phyloP scores from a whole-genome alignment of 805 yeast genomes.

The Metahyphopichia silvanorum region DNA sequence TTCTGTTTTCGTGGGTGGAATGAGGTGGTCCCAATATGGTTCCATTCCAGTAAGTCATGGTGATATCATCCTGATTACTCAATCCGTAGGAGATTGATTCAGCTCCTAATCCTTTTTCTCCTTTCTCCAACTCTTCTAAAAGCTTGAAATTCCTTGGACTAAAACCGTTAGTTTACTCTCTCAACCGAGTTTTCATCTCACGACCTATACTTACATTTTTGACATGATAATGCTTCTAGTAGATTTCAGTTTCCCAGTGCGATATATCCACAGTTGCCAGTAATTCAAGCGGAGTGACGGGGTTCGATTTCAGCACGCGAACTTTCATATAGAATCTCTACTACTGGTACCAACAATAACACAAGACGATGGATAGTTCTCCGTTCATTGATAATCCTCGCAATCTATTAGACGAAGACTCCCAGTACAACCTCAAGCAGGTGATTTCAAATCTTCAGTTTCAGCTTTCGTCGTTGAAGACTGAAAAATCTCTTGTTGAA shows the following conservation, averaged over 20 bases:
- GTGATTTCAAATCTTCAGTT: constrained; percentile 26
- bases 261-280: no score
- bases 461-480: constrained; percentile 25
- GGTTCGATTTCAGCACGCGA: no score
- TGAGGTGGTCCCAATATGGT: constrained; percentile 98
- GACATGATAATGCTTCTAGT: constrained; percentile 41
- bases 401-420: constrained; percentile 7
- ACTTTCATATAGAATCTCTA: background rate
- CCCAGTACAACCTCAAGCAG: constrained; percentile 14
- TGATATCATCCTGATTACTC: constrained; percentile 83
- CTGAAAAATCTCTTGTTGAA: constrained; percentile 32
- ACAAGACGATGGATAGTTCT: constrained; percentile 11
- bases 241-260: no score
- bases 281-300: no score
- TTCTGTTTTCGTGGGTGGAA: constrained; percentile 83
- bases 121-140: constrained; percentile 94
- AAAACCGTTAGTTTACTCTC: constrained; percentile 1
- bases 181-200: background rate
- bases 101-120: constrained; percentile 96
- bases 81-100: constrained; percentile 96
- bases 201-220: constrained; percentile 38
- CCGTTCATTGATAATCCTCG: constrained; percentile 26
- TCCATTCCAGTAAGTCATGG: constrained; percentile 97
- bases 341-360: background rate
- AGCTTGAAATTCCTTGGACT: constrained; percentile 93